Evolutionary conservation across 2,329 filamentous ascomycete genomes (phyloP).

Genomic region (Diaporthe batatas): DNA sequence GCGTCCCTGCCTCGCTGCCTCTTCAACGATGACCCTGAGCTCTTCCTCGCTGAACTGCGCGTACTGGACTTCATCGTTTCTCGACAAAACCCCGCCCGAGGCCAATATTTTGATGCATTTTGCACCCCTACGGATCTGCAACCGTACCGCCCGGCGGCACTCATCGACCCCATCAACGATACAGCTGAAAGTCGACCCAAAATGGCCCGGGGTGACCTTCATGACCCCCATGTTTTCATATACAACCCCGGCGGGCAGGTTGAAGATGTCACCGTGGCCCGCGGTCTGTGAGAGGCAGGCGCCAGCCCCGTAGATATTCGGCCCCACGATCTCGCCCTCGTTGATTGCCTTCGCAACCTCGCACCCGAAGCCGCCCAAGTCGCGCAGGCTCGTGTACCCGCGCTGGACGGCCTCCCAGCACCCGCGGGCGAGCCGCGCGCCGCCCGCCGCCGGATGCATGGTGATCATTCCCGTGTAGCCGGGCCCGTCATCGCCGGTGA

Average conservation of each 20-base stretch:
- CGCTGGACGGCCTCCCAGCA: conserved; percentile 56
- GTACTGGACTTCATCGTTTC: conserved; percentile 55
- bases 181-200: conserved; percentile 45
- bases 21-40: conserved; percentile 54
- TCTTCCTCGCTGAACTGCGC: conserved; percentile 57
- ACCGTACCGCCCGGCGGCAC: conserved; percentile 55
- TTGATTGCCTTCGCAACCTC: conserved; percentile 50
- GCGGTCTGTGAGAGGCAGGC: conserved; percentile 53
- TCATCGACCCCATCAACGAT: conserved; percentile 57
- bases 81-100: conserved; percentile 55
- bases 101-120: conserved; percentile 57
- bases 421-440: conserved; percentile 51
- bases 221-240: conserved; percentile 52
- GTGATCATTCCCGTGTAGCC: conserved; percentile 44
- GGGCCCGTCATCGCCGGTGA: conserved; percentile 38
- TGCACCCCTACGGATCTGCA: conserved; percentile 57
- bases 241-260: conserved; percentile 52
- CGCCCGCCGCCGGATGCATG: conserved; percentile 50
- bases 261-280: conserved; percentile 54
- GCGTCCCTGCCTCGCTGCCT: conserved; percentile 54
- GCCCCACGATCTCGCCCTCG: conserved; percentile 51
- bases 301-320: conserved; percentile 51
- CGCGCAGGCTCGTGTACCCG: conserved; percentile 53
- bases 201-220: conserved; percentile 50
- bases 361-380: conserved; percentile 52